These are phyloP conservation scores for Arthrocladium fulminans DNA, from an alignment of 2,329 filamentous ascomycete genomes.

Conservation along the genomic window DNA sequence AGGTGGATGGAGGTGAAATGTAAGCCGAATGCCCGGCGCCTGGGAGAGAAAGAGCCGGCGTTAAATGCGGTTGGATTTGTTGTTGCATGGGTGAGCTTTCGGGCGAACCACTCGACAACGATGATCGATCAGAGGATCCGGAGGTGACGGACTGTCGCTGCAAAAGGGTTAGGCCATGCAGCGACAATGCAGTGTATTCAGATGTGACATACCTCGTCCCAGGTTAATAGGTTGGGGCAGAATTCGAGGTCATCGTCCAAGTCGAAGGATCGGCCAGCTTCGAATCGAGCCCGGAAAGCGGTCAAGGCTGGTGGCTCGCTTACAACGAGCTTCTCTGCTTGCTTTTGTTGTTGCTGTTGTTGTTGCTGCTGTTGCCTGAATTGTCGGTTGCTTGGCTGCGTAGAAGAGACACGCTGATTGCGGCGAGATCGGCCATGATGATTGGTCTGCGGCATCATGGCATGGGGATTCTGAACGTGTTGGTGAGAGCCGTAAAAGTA, in stretches of 20 bases:
- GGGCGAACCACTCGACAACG: constrained; percentile 87
- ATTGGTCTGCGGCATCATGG: constrained; percentile 30
- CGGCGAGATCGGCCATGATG: constrained; percentile 70
- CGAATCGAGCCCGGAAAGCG: constrained; percentile 77
- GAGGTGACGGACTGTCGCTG: constrained; percentile 89
- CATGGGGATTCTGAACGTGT: constrained; percentile 48
- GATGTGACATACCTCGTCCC: constrained; percentile 65
- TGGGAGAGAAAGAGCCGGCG: constrained; percentile 66
- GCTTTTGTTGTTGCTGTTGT: constrained; percentile 49
- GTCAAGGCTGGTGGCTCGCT: constrained; percentile 66
- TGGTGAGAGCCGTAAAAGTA: constrained; percentile 39
- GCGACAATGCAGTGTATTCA: constrained; percentile 15
- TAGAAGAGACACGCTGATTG: constrained; percentile 67
- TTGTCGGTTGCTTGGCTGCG: constrained; percentile 78
- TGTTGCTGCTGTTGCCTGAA: constrained; percentile 50
- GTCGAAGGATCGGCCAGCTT: constrained; percentile 87
- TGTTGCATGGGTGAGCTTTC: constrained; percentile 86
- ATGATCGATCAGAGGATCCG: constrained; percentile 82
- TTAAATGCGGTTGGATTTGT: constrained; percentile 61
- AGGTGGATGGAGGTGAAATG: constrained; percentile 51
- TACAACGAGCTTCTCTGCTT: constrained; percentile 65
- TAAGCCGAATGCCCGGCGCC: constrained; percentile 45
- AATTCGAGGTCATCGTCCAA: constrained; percentile 95
- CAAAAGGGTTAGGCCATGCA: constrained; percentile 22
- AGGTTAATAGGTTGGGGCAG: constrained; percentile 82